Evolutionary conservation across 805 yeast genomes (phyloP), one percentile per base, ranked within the genome.

Genomic region (Teunomyces gatunensis): DNA sequence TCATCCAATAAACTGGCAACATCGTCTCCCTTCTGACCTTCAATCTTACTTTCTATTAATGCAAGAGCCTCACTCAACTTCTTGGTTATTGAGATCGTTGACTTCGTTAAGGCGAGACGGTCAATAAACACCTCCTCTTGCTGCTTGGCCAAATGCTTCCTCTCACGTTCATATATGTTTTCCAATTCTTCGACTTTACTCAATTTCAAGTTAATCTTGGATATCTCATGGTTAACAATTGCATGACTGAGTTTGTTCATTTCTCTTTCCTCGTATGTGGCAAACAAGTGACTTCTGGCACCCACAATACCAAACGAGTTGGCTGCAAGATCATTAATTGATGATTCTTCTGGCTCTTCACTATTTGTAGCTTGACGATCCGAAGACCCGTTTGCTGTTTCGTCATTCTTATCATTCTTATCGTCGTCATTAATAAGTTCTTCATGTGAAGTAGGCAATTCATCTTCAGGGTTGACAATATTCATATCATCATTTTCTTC

Each of bases 301-400:
- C 94, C 96, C 33, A 87, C 68, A 9, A 87, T 71, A 3, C 95
- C 91, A 48, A 91, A 71, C 0, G 94, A 84, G n/a, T 83, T 69
- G 5, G 80, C 71, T 0, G 87, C 80, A 2, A 87, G 87, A 47
- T 84, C 86, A 57, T 79, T 75, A 15, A 81, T 60, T 34, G 40
- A 37, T 6, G 65, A 66, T 25, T 47, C 55, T n/a, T 48, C 49
- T 20, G 27, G 43, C 20, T 32, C 33, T 21, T 48, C 48, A 20
- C n/a, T 45, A 17, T 25, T 49, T 5, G 44, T 18, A n/a, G 30
- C 25, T 23, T 42, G 27, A 13, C 23, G 29, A 6, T 13, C 28
- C 10, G 39, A 21, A 11, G 37, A n/a, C 15, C 30, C 36, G 13
- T 42, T 30, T 9, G 37, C 45, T 12, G n/a, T 41, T 28, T 44